Evolutionary conservation across 2,329 filamentous ascomycete genomes (phyloP).

Genomic region (Fusarium lateritium): DNA sequence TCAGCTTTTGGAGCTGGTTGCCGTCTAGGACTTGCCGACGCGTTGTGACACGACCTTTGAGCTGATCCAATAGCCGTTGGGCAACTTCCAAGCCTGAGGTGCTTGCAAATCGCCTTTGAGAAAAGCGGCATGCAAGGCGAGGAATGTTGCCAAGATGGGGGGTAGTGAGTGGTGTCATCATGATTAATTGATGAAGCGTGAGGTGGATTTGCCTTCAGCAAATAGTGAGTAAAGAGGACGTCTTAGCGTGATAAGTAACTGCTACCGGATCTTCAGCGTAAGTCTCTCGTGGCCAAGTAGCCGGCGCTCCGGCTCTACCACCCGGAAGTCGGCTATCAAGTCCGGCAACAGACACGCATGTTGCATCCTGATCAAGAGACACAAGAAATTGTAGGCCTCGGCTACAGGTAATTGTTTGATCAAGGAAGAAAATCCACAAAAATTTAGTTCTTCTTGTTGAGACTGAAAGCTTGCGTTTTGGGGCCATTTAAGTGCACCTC

Average conservation of each 20-base stretch:
- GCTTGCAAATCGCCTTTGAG: neutral
- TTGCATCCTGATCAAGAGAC: neutral
- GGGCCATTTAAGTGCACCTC: neutral
- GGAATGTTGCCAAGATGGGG: neutral
- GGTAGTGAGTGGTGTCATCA: neutral
- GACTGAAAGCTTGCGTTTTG: neutral
- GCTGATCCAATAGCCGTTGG: neutral
- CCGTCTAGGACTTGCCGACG: constrained; percentile 1
- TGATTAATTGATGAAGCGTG: neutral
- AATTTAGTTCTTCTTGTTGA: neutral
- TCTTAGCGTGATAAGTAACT: neutral
- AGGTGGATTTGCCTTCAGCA: neutral
- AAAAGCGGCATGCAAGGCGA: neutral
- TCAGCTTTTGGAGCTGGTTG: constrained; percentile 1
- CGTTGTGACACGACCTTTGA: neutral
- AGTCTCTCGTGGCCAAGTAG: neutral
- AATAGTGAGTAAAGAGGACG: neutral
- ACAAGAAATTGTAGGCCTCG: neutral
- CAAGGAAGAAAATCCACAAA: neutral
- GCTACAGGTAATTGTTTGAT: neutral
- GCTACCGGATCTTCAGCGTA: neutral
- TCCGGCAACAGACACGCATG: neutral
- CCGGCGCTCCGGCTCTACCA: neutral
- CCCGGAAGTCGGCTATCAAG: neutral
- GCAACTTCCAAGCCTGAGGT: neutral